phyloP scores from a whole-genome alignment of 345 rosid genomes.

The Gossypium mustelinum region DNA sequence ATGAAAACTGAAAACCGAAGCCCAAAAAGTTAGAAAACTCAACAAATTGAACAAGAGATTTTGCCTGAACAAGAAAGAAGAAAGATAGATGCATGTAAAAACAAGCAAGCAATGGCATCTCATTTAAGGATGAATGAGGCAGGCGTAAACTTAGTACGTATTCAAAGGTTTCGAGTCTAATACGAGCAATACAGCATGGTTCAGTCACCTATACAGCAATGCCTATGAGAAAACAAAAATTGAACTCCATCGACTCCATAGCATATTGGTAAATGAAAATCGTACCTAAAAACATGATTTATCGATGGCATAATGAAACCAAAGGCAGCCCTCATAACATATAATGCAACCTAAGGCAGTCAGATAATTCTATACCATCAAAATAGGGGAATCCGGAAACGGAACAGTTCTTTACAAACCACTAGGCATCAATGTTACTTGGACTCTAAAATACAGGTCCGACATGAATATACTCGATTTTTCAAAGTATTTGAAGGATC shows the following conservation, averaged over 20 bases:
- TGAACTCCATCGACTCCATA: background rate
- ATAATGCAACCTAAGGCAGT: background rate
- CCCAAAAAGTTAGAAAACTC: no score
- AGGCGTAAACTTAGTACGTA: background rate
- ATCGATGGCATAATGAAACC: background rate
- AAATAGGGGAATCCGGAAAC: background rate
- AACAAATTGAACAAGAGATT: background rate
- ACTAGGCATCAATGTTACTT: background rate
- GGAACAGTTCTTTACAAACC: background rate
- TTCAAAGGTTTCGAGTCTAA: background rate
- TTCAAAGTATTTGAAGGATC: no score
- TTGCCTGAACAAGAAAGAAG: background rate
- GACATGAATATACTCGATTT: no score
- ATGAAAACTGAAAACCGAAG: background rate
- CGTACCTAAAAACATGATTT: background rate
- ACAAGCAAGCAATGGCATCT: background rate
- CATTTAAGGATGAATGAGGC: background rate
- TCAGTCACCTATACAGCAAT: background rate
- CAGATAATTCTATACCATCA: background rate
- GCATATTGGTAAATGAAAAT: background rate
- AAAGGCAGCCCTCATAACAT: background rate
- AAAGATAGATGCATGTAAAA: background rate
- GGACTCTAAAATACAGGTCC: no score
- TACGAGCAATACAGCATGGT: background rate
- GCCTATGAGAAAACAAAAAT: background rate